Percentiles rank a stretch among this genome's conserved stretches.
phyloP scores from a whole-genome alignment of 2,329 filamentous ascomycete species.

The Penicillium glabrum region DNA sequence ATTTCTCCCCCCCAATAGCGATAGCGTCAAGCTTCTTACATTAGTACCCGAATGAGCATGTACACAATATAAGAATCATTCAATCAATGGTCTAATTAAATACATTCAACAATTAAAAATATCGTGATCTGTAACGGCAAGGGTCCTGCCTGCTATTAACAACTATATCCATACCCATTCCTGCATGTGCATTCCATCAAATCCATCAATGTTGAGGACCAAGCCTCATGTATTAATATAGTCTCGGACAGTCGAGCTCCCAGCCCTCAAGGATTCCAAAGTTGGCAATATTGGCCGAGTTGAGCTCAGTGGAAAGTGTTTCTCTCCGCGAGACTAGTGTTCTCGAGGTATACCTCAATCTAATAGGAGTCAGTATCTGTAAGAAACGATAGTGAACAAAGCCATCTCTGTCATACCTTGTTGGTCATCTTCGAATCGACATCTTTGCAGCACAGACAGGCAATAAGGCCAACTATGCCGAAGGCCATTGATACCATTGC shows the following conservation, averaged over 20 bases:
- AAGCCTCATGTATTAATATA: no score
- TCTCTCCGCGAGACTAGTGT: conserved; percentile 14
- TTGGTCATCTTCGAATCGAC: conserved; percentile 36
- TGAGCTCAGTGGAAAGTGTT: conserved; percentile 13
- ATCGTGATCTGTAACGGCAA: neutral
- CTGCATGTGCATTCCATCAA: neutral
- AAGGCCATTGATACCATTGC: conserved; percentile 32
- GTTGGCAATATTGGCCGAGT: neutral
- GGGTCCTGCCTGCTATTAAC: neutral
- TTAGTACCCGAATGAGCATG: conserved; percentile 18
- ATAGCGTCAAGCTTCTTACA: conserved; percentile 20
- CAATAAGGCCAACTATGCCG: conserved; percentile 30
- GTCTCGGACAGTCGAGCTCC: no score
- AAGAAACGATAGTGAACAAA: neutral
- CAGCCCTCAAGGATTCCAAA: no score
- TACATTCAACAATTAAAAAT: neutral
- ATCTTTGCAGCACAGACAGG: conserved; percentile 31
- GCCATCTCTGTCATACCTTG: conserved; percentile 25
- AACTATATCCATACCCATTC: neutral
- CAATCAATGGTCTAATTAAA: neutral
- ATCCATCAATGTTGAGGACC: neutral
- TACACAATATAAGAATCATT: conserved; percentile 1
- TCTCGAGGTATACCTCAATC: conserved; percentile 24
- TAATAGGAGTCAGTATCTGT: neutral
- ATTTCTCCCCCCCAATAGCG: conserved; percentile 15